Evolutionary conservation across 306 rosid species (phyloP).

Genomic region (Ormosia semicastrata): DNA sequence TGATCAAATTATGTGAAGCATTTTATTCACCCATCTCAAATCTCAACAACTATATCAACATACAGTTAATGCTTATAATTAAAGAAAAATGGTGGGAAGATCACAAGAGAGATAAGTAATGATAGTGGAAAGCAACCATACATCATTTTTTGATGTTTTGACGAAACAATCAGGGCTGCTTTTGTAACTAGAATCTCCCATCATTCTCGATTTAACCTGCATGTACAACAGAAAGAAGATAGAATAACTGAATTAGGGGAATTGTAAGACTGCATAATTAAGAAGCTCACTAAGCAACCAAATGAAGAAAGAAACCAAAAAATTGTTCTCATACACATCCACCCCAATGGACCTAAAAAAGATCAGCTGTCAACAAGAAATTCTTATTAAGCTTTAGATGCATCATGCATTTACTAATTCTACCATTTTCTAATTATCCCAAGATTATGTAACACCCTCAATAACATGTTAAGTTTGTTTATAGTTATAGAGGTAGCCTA

Average conservation of each 20-base stretch:
- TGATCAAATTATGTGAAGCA: not conserved
- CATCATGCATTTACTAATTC: not conserved
- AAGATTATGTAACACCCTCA: no score
- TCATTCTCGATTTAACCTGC: slow-evolving; percentile 98
- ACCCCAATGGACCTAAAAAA: not conserved
- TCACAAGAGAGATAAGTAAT: not conserved
- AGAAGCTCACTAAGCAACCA: slow-evolving; percentile 1
- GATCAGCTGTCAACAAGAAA: not conserved
- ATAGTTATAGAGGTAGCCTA: no score
- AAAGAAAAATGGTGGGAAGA: not conserved
- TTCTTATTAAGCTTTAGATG: not conserved
- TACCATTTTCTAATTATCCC: not conserved
- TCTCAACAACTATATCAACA: not conserved
- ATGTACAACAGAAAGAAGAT: slow-evolving; percentile 27
- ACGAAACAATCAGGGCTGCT: slow-evolving; percentile 83
- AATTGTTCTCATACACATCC: not conserved
- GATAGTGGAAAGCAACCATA: slow-evolving; percentile 37
- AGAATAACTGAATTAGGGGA: slow-evolving; percentile 11
- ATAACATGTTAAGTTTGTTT: no score
- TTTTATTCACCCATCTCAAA: not conserved
- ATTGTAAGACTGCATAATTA: slow-evolving; percentile 1
- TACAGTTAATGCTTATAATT: not conserved
- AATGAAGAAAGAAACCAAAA: not conserved
- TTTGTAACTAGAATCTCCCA: slow-evolving; percentile 94
- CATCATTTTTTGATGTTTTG: slow-evolving; percentile 89